These are phyloP conservation scores for Bruguiera gymnorhiza DNA, from an alignment of 345 rosid genomes.

Conservation along the genomic window DNA sequence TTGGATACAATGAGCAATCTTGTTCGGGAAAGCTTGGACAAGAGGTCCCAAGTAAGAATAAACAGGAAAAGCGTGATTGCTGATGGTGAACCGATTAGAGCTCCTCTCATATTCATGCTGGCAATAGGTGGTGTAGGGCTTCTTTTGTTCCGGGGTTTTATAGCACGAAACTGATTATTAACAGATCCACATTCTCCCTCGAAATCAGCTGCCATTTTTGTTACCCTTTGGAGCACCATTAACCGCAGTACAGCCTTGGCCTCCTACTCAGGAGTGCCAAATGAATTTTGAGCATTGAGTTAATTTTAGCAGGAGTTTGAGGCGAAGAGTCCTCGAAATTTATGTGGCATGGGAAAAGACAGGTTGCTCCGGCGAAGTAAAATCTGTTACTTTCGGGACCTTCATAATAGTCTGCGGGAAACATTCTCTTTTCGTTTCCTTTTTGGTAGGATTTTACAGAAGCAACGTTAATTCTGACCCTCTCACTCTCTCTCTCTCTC, in stretches of 20 bases:
- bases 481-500: no score
- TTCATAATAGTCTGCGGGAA: no score
- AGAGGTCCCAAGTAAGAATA: constrained; percentile 39
- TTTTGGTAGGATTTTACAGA: no score
- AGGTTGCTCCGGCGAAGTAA: background rate
- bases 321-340: background rate
- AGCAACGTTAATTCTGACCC: no score
- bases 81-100: constrained; percentile 37
- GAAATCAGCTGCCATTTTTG: background rate
- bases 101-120: constrained; percentile 53
- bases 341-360: background rate
- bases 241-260: background rate
- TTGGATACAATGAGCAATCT: constrained; percentile 63
- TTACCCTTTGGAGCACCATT: background rate
- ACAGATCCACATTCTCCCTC: background rate
- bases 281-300: constrained; percentile 3
- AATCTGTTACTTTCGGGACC: constrained; percentile 15
- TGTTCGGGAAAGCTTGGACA: constrained; percentile 45
- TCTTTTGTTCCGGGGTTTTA: constrained; percentile 45
- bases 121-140: constrained; percentile 68
- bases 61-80: constrained; percentile 29
- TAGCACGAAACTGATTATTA: constrained; percentile 37
- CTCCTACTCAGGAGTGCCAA: constrained; percentile 9
- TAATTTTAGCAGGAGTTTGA: constrained; percentile 5
- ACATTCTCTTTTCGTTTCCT: no score